Evolutionary conservation across 2,329 filamentous ascomycete genomes (phyloP).

Genomic region (Alternaria panax): DNA sequence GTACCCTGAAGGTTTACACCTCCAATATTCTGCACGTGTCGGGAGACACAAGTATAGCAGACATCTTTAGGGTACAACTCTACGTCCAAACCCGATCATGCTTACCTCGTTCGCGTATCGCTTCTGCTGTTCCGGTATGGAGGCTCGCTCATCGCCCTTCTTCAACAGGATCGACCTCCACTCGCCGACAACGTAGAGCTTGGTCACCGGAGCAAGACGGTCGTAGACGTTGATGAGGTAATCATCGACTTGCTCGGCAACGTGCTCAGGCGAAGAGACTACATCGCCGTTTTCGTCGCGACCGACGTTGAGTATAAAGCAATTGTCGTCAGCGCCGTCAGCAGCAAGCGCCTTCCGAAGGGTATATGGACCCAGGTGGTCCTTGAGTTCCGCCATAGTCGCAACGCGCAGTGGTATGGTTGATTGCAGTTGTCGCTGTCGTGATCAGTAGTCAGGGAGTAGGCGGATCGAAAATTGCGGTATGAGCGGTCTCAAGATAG

Average conservation of each 20-base stretch:
- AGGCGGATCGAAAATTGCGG: not conserved
- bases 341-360: conserved; percentile 17
- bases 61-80: not conserved
- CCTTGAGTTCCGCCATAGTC: conserved; percentile 24
- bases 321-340: conserved; percentile 17
- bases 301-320: conserved; percentile 30
- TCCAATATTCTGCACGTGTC: not conserved
- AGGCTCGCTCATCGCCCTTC: not conserved
- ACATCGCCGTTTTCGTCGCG: conserved; percentile 11
- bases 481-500: not conserved
- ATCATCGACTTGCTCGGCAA: conserved; percentile 13
- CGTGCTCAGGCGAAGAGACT: conserved; percentile 19
- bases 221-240: conserved; percentile 12
- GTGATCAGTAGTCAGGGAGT: not conserved
- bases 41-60: not conserved
- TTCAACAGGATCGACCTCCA: conserved; percentile 20
- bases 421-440: not conserved
- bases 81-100: not conserved
- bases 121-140: not conserved
- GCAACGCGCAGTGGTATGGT: not conserved
- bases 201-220: conserved; percentile 13
- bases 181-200: conserved; percentile 38
- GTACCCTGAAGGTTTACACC: too few relatives aligned
- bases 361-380: conserved; percentile 19
- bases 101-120: not conserved